Conservation (phyloP, 140 eudicot genomes). For the Cichorium intybus region DNA sequence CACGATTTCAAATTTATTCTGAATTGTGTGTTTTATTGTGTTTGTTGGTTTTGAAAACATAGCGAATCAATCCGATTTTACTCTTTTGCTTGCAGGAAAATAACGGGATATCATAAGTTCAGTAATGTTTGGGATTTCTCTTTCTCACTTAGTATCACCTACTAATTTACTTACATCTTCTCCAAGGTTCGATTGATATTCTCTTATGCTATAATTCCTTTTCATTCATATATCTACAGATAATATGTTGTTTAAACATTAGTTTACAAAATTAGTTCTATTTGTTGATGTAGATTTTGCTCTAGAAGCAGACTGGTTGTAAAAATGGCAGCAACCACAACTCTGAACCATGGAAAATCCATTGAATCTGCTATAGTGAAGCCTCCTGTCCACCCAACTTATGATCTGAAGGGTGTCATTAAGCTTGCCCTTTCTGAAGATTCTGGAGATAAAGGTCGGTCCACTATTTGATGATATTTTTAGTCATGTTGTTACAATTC, state of each 20-base stretch:
- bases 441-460: slow-evolving; percentile 76
- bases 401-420: slow-evolving; percentile 65
- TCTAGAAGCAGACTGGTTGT: slow-evolving; percentile 18
- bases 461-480: not conserved
- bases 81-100: slow-evolving; percentile 13
- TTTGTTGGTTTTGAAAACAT: not conserved
- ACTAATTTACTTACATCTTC: slow-evolving; percentile 17
- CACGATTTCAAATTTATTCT: not conserved
- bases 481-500: not conserved
- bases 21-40: not conserved
- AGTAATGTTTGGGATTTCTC: slow-evolving; percentile 3
- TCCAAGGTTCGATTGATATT: slow-evolving; percentile 19
- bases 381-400: slow-evolving; percentile 57
- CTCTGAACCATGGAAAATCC: slow-evolving; percentile 11
- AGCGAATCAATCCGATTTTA: slow-evolving; percentile 36
- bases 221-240: not conserved
- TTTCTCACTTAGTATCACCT: slow-evolving; percentile 10
- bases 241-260: not conserved
- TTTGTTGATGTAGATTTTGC: slow-evolving; percentile 14
- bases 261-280: not conserved
- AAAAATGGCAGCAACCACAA: slow-evolving; percentile 29
- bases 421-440: slow-evolving; percentile 69
- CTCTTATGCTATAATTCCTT: not conserved
- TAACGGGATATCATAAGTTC: not conserved
- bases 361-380: slow-evolving; percentile 9